These are phyloP conservation scores for Trypanosomatidae sp. DNA, from an alignment of 208 protist species.

Conservation along the genomic window DNA sequence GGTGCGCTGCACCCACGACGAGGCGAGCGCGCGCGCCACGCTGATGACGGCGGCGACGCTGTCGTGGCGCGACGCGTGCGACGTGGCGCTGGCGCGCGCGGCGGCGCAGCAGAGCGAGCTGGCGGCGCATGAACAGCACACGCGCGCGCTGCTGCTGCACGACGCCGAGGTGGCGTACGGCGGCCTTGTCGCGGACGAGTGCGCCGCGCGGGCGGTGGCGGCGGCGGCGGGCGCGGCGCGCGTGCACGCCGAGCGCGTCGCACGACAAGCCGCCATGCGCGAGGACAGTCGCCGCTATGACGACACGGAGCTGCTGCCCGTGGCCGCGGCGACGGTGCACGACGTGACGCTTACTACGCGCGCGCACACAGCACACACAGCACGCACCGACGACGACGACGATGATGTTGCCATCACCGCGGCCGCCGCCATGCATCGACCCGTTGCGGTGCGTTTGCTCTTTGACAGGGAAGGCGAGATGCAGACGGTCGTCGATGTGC, in stretches of 20 bases:
- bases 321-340: neutral
- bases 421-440: neutral
- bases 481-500: no score
- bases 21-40: conserved; percentile 4
- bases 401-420: neutral
- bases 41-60: conserved; percentile 7
- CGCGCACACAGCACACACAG: no score
- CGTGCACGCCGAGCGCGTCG: conserved; percentile 22
- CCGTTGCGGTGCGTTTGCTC: no score
- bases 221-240: conserved; percentile 12
- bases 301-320: conserved; percentile 16
- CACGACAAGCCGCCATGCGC: conserved; percentile 15
- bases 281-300: conserved; percentile 50
- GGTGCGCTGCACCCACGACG: no score
- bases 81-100: conserved; percentile 16
- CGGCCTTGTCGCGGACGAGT: conserved; percentile 7
- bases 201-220: conserved; percentile 15
- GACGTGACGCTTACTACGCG: no score
- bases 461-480: no score
- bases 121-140: conserved; percentile 16
- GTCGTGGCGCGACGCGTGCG: conserved; percentile 13
- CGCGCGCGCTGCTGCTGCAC: conserved; percentile 16
- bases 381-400: no score
- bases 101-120: conserved; percentile 22
- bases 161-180: conserved; percentile 14